Base-by-base conservation (phyloP, 2,329 filamentous ascomycete genomes). In the Cercospora sesami region DNA sequence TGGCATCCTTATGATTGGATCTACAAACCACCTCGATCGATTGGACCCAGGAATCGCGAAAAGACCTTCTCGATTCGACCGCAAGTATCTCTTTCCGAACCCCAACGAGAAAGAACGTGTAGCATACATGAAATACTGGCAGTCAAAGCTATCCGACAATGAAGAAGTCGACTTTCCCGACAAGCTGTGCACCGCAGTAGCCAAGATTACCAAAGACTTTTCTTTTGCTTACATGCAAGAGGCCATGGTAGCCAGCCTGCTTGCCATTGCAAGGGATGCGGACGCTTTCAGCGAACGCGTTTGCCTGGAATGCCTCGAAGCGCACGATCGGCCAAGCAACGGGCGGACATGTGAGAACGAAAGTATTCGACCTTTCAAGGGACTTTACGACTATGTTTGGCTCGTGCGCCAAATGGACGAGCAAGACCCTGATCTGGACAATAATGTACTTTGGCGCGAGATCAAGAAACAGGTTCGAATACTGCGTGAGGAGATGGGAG, bases 201-300 rank as follows among this genome's bases (percentile, higher is more conserved):
- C 89, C 3, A 81, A 82, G 9, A 87, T 90, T 68, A 91, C 88
- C 0, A 78, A 85, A 28, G 83, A 83, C n/a, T 91, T 91, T 77
- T 89, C 86, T 71, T 91, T 91, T 75, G 89, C 89, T 0, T 91
- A 90, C 74, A 85, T 91, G 77, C 88, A 91, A 74, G 89, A 91
- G 76, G 88, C 87, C 0, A 91, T 91, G 74, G 86, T 91, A 0
- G 87, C 87, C 0, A 84, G 86, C 2, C 75, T 91, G 64, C 79
- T 91, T 28, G 83, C 85, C 2, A 86, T 91, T 66, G 89, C 87
- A 0, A 72, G 77, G 42, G 78, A 80, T 5, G 78, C 79, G 53
- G 80, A 84, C 42, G 79, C 77, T 21, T 82, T 81, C 78, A 66
- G 60, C 45, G 72, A 73, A 31, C 48, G 64, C 8, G 48, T 69